Conservation (phyloP, 2,329 filamentous ascomycete species). For the Penicillium aurantiogriseum region DNA sequence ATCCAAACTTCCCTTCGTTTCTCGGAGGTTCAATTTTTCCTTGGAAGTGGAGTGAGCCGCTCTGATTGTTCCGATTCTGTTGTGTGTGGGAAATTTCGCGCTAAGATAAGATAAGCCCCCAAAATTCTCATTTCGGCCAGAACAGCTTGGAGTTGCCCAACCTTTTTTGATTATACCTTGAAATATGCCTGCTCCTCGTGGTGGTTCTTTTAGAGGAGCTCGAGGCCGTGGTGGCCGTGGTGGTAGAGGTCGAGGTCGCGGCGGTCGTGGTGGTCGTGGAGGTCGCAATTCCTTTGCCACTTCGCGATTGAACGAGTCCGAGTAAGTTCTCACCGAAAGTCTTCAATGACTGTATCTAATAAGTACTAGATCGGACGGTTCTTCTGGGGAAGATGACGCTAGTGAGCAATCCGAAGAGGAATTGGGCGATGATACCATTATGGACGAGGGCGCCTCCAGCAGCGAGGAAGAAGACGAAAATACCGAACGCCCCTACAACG, state of each 20-base stretch:
- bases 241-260: conserved; percentile 60
- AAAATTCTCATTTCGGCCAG: conserved; percentile 12
- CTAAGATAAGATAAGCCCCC: conserved; percentile 43
- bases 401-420: conserved; percentile 46
- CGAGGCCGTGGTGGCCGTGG: conserved; percentile 62
- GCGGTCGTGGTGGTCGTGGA: not conserved
- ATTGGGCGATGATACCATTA: conserved; percentile 40
- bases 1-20: conserved; percentile 17
- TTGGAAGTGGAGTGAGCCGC: conserved; percentile 33
- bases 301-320: conserved; percentile 40
- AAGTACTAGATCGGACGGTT: conserved; percentile 28
- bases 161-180: not conserved
- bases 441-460: conserved; percentile 35
- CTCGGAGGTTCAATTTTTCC: conserved; percentile 33
- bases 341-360: conserved; percentile 12
- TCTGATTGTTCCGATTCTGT: conserved; percentile 29
- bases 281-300: conserved; percentile 30
- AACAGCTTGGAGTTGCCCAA: not conserved
- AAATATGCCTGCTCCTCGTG: conserved; percentile 33
- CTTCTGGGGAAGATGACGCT: conserved; percentile 32
- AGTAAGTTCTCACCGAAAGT: conserved; percentile 29
- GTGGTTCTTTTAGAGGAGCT: conserved; percentile 23
- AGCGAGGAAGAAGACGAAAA: conserved; percentile 46
- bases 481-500: conserved; percentile 52
- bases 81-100: conserved; percentile 50